Evolutionary conservation across 805 yeast species (phyloP).

Genomic region (Candida mattraensis): DNA sequence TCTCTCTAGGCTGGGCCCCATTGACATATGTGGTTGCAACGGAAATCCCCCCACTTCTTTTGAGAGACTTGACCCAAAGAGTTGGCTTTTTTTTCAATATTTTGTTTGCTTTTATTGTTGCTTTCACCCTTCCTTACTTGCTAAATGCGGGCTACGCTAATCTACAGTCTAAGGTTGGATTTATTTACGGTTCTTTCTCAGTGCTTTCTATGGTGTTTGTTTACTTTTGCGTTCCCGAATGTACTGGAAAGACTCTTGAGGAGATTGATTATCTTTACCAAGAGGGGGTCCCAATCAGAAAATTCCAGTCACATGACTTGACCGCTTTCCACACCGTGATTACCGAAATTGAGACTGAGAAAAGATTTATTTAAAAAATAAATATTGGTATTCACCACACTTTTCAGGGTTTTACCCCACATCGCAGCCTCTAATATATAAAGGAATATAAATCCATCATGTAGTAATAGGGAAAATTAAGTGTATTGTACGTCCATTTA

Average conservation of each 20-base stretch:
- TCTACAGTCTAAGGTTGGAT: slow-evolving; percentile 24
- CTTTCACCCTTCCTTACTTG: slow-evolving; percentile 21
- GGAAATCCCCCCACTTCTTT: slow-evolving; percentile 16
- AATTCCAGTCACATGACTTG: no score
- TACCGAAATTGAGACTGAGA: no score
- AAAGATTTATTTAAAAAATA: no score
- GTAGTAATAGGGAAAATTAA: no score
- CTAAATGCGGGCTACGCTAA: slow-evolving; percentile 16
- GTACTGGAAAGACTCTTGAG: slow-evolving; percentile 15
- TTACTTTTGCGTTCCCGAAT: slow-evolving; percentile 16
- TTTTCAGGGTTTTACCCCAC: no score
- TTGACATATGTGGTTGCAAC: no score
- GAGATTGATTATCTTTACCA: slow-evolving; percentile 22
- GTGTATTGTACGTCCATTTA: no score
- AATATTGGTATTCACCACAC: no score
- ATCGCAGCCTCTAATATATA: no score
- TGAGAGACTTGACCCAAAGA: slow-evolving; percentile 19
- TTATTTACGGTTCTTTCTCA: slow-evolving; percentile 25
- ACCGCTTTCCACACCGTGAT: no score
- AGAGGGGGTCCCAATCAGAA: background rate
- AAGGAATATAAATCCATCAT: no score
- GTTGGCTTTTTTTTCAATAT: slow-evolving; percentile 12
- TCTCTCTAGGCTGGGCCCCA: no score
- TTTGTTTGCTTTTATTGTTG: slow-evolving; percentile 13
- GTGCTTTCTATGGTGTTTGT: slow-evolving; percentile 6